Evolutionary conservation across 2,329 filamentous ascomycete genomes (phyloP).

Genomic region (Exophiala sideris): DNA sequence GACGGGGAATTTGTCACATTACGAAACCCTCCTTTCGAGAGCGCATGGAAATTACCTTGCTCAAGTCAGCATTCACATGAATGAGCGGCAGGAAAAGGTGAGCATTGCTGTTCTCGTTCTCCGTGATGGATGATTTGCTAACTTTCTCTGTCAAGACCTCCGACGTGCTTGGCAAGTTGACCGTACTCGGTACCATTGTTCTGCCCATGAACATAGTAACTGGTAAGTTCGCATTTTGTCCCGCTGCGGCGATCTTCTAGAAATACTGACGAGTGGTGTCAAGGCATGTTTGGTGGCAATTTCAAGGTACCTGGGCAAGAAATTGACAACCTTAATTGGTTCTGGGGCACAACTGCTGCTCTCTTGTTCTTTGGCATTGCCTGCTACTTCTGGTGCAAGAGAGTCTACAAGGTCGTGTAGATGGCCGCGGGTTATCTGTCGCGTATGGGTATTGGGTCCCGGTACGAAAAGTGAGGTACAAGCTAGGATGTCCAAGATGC

Average conservation of each 20-base stretch:
- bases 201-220: conserved; percentile 99
- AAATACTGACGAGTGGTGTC: neutral
- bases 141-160: conserved; percentile 55
- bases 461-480: too few species aligned
- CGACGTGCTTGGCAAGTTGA: conserved; percentile 90
- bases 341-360: conserved; percentile 68
- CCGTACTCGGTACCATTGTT: conserved; percentile 93
- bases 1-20: conserved; percentile 93
- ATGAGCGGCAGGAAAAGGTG: conserved; percentile 83
- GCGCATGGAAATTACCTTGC: conserved; percentile 98
- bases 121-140: neutral
- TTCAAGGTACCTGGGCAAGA: conserved; percentile 92
- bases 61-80: conserved; percentile 98
- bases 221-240: conserved; percentile 66
- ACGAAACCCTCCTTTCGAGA: conserved; percentile 91
- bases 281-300: conserved; percentile 60
- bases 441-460: too few species aligned
- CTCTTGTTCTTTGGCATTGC: conserved; percentile 73
- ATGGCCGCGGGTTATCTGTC: neutral
- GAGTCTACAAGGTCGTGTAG: conserved; percentile 74
- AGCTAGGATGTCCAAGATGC: too few species aligned
- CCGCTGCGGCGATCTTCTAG: neutral
- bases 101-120: neutral
- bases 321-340: conserved; percentile 73
- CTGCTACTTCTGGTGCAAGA: conserved; percentile 79